Base-by-base conservation (phyloP, 1,284 basidiomycete genomes). In the Pseudozyma flocculosa region DNA sequence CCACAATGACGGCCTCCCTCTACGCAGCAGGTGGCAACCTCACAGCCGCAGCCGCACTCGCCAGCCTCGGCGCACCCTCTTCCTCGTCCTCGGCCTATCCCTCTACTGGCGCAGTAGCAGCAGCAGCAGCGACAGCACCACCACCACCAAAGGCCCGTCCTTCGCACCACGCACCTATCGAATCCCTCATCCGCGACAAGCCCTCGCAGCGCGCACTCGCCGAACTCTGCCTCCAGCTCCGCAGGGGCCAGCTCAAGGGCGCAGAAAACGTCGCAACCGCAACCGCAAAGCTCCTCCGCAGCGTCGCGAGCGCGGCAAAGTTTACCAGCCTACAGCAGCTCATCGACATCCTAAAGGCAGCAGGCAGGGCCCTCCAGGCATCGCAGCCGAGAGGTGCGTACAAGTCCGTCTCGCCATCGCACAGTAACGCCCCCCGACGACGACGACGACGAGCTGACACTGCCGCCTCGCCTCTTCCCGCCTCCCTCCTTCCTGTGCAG, bases 301-400 rank as follows among this genome's bases (percentile, higher is more conserved):
- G 91, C 72, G 89, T 97, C 51, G 87, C 97, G 10, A 86, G 91
- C 7, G 87, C 87, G 66, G 89, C 90, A 7, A 86, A 85, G 53
- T 95, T 94, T 73, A 85, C 84, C 34, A 89, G 88, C 61, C 88
- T 97, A 69, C 88, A 91, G 44, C 89, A 95, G 70, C 82, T 97
- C 5, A 83, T 93, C 13, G 82, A 83, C 34, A 85, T 91, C 56
- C 88, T 98, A 68, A 87, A 89, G 53, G 81, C 82, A 44, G 88
- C 92, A 3, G 94, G 94, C 1, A 82, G 85, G 62, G 84, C 85
- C 59, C 80, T 97, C 40, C 87, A 90, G 22, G 87, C 90, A 37
- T 90, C 92, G 14, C 92, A 96, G 74, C 90, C 92, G 11, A 92
- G 93, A 85, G 92, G 92, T 92, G 63, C 54, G 78, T 29, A 21